Evolutionary conservation across 495 filamentous ascomycete genomes (phyloP), one percentile per base, ranked within the genome.

Genomic region (Penicillium parvum): DNA sequence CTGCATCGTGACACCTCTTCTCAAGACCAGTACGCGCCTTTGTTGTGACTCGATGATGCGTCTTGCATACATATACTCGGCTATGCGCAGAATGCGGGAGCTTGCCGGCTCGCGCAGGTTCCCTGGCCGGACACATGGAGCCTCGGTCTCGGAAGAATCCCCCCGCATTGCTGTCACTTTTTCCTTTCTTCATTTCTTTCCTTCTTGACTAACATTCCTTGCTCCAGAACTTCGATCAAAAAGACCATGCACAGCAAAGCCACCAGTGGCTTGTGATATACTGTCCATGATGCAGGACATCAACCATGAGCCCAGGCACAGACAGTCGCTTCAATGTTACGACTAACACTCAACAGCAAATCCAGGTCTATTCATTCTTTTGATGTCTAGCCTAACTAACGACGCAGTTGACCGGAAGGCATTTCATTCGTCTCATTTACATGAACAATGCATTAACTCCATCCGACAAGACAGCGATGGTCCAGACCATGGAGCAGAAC

Each of bases 401-500:
- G 38, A 32, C 29, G 37, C 16, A 49, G 7, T 53, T 42, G 37
- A 52, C 39, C 46, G 27, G 33, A 57, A 49, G 52, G 42, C 53
- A 50, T 55, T 48, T 50, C 45, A 53, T 53, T 58, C 54, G 48
- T 60, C 47, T 58, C 55, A 58, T 55, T 43, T 58, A 58, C 55
- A 58, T 49, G 49, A 46, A 40, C 40, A 54, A 57, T 58, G 55
- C 44, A 58, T 49, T 46, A 49, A 50, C 47, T 22, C 43, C 42
- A 28, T 34, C 34, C 45, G n/a, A 32, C 21, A 45, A 39, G 32
- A 43, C 36, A 53, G 40, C 49, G 28, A 48, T 48, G 52, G 46
- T 57, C 52, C 49, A 47, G 49, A 59, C 40, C 52, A 55, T 26
- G 43, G 25, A 42, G 33, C 43, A 53, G 50, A 39, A 51, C 40